A percentile compares a stretch with the other conserved stretches of the same genome.
These are phyloP conservation scores for Micractinium sp. DNA, from an alignment of 139 green algal genomes.

Conservation along the genomic window DNA sequence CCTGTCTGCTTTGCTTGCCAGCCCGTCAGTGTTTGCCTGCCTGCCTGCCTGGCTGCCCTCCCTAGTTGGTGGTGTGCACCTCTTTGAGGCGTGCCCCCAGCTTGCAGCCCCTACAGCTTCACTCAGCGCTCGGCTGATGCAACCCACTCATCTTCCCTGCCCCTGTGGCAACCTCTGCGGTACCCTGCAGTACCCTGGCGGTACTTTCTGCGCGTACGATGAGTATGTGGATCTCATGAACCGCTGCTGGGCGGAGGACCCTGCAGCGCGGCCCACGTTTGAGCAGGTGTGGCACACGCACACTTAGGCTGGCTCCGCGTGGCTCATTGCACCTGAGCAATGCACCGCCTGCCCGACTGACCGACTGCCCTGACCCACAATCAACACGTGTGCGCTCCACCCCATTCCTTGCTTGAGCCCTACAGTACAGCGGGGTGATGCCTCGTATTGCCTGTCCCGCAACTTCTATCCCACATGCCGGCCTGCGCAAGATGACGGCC, in stretches of 20 bases:
- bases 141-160: neutral
- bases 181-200: constrained; percentile 6
- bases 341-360: neutral
- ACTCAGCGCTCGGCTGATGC: neutral
- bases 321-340: neutral
- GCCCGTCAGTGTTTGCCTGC: no score
- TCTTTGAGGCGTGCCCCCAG: no score
- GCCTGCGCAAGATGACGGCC: no score
- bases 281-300: constrained; percentile 18
- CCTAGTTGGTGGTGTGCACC: no score
- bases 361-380: neutral
- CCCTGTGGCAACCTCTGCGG: neutral
- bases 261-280: constrained; percentile 67
- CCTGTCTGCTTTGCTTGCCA: no score
- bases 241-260: constrained; percentile 58
- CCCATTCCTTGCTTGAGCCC: neutral
- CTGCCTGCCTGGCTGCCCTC: no score
- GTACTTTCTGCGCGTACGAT: constrained; percentile 31
- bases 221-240: constrained; percentile 50
- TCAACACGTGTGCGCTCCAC: neutral
- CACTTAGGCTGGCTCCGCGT: no score
- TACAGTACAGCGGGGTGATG: no score
- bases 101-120: no score
- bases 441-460: no score
- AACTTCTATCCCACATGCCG: no score